Evolutionary conservation across 805 yeast genomes (phyloP).

Genomic region (Starmerella davenportii): DNA sequence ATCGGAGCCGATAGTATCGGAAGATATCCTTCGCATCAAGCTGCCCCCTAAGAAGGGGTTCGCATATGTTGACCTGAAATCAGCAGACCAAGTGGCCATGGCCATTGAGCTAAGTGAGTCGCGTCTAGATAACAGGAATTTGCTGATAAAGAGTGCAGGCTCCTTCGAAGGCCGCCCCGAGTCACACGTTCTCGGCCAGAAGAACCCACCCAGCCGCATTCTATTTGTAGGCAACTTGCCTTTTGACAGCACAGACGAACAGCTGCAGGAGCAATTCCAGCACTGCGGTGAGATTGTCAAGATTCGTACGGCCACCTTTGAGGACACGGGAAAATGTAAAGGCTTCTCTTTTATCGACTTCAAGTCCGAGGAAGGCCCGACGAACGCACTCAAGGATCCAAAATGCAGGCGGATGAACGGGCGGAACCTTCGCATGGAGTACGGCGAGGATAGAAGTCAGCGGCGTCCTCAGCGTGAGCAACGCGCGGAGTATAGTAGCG

Average conservation of each 20-base stretch:
- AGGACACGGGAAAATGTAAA: constrained; percentile 89
- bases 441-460: constrained; percentile 85
- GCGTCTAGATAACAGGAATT: constrained; percentile 62
- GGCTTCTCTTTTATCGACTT: constrained; percentile 91
- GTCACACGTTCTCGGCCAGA: constrained; percentile 29
- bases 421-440: constrained; percentile 69
- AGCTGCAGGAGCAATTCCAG: constrained; percentile 63
- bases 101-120: constrained; percentile 56
- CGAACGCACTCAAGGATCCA: constrained; percentile 61
- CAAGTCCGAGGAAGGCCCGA: constrained; percentile 60
- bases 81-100: constrained; percentile 38
- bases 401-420: constrained; percentile 47
- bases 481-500: constrained; percentile 8
- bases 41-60: constrained; percentile 64
- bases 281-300: constrained; percentile 76
- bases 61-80: constrained; percentile 70
- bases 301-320: constrained; percentile 94
- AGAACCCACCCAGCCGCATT: constrained; percentile 77
- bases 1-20: constrained; percentile 27
- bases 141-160: constrained; percentile 63
- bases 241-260: constrained; percentile 73
- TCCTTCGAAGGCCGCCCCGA: constrained; percentile 80
- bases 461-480: constrained; percentile 30
- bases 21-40: constrained; percentile 56
- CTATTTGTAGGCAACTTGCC: constrained; percentile 85